These are phyloP conservation scores for Fusarium sacchari DNA, from an alignment of 2,329 filamentous ascomycete genomes.

Conservation along the genomic window DNA sequence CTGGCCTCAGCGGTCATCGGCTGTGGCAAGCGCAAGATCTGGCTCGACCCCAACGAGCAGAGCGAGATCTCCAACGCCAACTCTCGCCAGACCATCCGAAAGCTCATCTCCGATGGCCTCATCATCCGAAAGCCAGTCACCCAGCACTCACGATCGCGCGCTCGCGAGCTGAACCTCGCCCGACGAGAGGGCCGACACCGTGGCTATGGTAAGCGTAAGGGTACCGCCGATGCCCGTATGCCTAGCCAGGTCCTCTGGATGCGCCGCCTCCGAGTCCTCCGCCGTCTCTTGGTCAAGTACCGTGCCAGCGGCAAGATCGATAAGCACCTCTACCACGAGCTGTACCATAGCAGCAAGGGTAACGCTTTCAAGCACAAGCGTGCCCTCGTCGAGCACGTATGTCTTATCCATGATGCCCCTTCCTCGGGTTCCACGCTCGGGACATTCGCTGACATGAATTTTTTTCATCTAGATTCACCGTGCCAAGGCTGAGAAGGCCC, in stretches of 20 bases:
- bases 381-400: slow-evolving; percentile 99
- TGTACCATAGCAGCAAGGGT: slow-evolving; percentile 99
- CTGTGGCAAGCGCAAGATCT: slow-evolving; percentile 99
- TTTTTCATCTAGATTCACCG: slow-evolving; percentile 84
- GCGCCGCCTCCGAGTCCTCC: slow-evolving; percentile 99
- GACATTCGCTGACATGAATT: slow-evolving; percentile 30
- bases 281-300: slow-evolving; percentile 99
- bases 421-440: not conserved
- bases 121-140: slow-evolving; percentile 99
- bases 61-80: slow-evolving; percentile 99
- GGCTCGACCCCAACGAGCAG: slow-evolving; percentile 99
- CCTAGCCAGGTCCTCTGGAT: slow-evolving; percentile 98
- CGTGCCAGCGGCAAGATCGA: slow-evolving; percentile 99
- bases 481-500: slow-evolving; percentile 99
- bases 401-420: slow-evolving; percentile 55
- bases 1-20: slow-evolving; percentile 98
- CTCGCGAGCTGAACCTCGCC: slow-evolving; percentile 93
- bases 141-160: slow-evolving; percentile 98
- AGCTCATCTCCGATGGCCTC: slow-evolving; percentile 99
- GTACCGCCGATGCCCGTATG: slow-evolving; percentile 99
- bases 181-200: slow-evolving; percentile 96
- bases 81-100: slow-evolving; percentile 99
- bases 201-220: slow-evolving; percentile 99
- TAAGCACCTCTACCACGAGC: slow-evolving; percentile 99
- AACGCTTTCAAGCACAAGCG: slow-evolving; percentile 99